A percentile compares a stretch with the other conserved stretches of the same genome.
phyloP scores from a whole-genome alignment of 352 stramenopile species.

The Phytophthora rubi region DNA sequence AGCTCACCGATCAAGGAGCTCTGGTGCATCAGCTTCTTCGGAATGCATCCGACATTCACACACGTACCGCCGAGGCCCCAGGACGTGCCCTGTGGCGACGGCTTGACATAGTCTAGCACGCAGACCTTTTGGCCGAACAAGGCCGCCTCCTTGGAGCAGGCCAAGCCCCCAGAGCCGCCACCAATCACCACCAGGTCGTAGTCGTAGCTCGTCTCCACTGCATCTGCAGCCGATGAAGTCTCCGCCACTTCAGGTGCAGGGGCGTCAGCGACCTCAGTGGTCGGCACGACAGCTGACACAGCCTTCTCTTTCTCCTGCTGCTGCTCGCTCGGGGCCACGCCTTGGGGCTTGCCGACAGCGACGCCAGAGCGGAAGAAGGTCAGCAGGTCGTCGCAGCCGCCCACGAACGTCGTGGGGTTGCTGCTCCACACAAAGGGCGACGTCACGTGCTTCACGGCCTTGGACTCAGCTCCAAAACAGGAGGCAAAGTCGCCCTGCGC shows the following conservation, averaged over 20 bases:
- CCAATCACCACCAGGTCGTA: slow-evolving; percentile 88
- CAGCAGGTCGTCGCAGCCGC: slow-evolving; percentile 73
- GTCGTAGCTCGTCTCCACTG: slow-evolving; percentile 58
- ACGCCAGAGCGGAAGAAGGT: slow-evolving; percentile 63
- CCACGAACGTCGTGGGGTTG: slow-evolving; percentile 63
- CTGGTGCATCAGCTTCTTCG: slow-evolving; percentile 99
- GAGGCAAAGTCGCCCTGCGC: slow-evolving; percentile 44
- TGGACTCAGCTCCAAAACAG: slow-evolving; percentile 49
- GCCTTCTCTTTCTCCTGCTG: slow-evolving; percentile 14
- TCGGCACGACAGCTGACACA: not conserved
- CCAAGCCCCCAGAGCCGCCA: slow-evolving; percentile 89
- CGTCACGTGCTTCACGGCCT: slow-evolving; percentile 58
- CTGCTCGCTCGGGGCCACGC: not conserved
- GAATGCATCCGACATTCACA: slow-evolving; percentile 99
- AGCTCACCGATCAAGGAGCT: slow-evolving; percentile 92
- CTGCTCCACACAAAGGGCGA: slow-evolving; percentile 81
- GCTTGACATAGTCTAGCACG: slow-evolving; percentile 96
- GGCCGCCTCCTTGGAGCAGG: slow-evolving; percentile 95
- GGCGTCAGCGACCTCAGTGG: slow-evolving; percentile 1
- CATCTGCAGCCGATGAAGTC: not conserved
- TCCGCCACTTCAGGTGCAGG: slow-evolving; percentile 2
- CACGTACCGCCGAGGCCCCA: slow-evolving; percentile 97
- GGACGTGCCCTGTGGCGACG: slow-evolving; percentile 85
- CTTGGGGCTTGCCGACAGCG: slow-evolving; percentile 26
- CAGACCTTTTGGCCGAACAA: slow-evolving; percentile 94